Conservation (phyloP, 768 basidiomycete genomes). For the Agrocybe praecox region DNA sequence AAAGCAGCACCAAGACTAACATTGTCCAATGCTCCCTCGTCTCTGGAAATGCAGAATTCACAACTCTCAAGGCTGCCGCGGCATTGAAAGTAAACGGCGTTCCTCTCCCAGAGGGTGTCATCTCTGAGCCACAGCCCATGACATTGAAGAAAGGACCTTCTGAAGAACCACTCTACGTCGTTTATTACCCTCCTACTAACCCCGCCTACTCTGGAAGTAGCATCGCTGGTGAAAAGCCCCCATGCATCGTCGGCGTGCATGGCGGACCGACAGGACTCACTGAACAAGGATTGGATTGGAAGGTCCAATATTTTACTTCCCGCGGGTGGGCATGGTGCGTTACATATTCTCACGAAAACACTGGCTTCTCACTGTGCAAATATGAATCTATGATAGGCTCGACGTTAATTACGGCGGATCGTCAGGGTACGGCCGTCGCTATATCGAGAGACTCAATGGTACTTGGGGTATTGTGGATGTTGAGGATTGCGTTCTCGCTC, state of each 20-base stretch:
- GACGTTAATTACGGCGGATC: slow-evolving; percentile 83
- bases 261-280: slow-evolving; percentile 68
- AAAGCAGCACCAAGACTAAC: slow-evolving; percentile 34
- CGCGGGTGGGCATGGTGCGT: slow-evolving; percentile 74
- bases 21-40: slow-evolving; percentile 36
- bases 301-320: slow-evolving; percentile 67
- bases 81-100: slow-evolving; percentile 5
- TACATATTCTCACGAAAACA: neutral
- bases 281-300: slow-evolving; percentile 51
- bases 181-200: slow-evolving; percentile 72
- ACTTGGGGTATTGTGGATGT: slow-evolving; percentile 81
- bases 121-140: slow-evolving; percentile 54
- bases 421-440: slow-evolving; percentile 70
- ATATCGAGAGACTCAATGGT: slow-evolving; percentile 60
- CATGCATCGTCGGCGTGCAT: slow-evolving; percentile 65
- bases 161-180: slow-evolving; percentile 51
- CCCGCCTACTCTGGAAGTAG: slow-evolving; percentile 55
- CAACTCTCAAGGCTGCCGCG: slow-evolving; percentile 7
- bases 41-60: slow-evolving; percentile 1
- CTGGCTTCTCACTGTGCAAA: slow-evolving; percentile 13
- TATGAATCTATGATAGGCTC: slow-evolving; percentile 38
- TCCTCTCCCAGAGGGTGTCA: slow-evolving; percentile 23
- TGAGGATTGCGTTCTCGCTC: slow-evolving; percentile 63
- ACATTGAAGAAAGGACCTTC: slow-evolving; percentile 38
- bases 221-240: slow-evolving; percentile 58